Base-by-base conservation (phyloP, 768 basidiomycete genomes). In the Boletus rubescentipes region DNA sequence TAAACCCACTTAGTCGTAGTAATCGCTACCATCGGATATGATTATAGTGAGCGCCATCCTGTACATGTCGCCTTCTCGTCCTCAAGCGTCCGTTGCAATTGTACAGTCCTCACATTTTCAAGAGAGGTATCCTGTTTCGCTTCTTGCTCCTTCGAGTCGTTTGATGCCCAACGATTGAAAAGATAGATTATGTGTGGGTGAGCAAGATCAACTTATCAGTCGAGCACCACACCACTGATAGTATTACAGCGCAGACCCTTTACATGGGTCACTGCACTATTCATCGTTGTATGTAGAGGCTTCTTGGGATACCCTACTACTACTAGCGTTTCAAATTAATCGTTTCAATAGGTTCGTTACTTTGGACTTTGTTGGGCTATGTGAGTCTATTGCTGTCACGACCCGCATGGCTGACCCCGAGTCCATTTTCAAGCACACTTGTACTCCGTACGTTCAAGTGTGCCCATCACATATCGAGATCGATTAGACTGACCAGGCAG, bases 131-230 rank as follows among this genome's bases (percentile, higher is more conserved):
- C 29, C 11, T 18, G 6, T 12, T 26, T 26, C 2, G 6, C 10
- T 8, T 16, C 4, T n/a, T 14, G 3, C 16, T 16, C 26, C 26
- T 3, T 15, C 5, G 35, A 9, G 6, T n/a, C 34, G 21, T 21
- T 4, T 30, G 1, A 35, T 23, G 5, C 6, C 5, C 30, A 4
- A 39, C 18, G 5, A 18, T 9, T 11, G 3, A 26, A 29, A 32
- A 61, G 60, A 23, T 61, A 30, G 32, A 52, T 1, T 52, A 61
- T 11, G 11, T 61, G 18, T 61, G 59, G 59, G 59, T 60, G 30
- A 36, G 43, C 3, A 9, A 30, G 30, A 5, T 1, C 6, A 4
- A 6, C 26, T 8, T n/a, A 5, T 9, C 7, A 9, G 6, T 8
- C 21, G n/a, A 3, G 9, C 31, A 7, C 11, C n/a, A 3, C 1